Percentiles rank a stretch among this genome's conserved stretches.
phyloP scores from a whole-genome alignment of 2,329 filamentous ascomycete genomes.

The Sporothrix phasma region DNA sequence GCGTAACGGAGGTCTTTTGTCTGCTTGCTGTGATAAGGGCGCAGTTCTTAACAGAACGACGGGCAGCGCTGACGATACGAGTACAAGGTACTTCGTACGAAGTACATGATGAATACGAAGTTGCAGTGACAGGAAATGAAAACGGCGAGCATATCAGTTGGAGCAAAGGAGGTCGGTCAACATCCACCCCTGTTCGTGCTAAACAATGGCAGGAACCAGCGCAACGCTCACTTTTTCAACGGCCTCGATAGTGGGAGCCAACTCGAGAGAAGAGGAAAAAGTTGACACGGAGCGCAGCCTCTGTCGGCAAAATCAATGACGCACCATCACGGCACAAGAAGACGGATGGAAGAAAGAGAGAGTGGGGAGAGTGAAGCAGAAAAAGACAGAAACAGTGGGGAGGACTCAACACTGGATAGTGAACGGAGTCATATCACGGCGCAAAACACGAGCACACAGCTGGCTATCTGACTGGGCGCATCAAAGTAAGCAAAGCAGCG shows the following conservation, averaged over 20 bases:
- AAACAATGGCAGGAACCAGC: background rate
- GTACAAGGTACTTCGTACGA: background rate
- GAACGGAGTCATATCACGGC: background rate
- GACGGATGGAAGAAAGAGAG: background rate
- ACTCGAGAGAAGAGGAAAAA: background rate
- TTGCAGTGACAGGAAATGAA: background rate
- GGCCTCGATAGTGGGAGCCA: too few relatives aligned
- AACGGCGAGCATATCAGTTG: background rate
- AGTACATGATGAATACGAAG: conserved; percentile 2
- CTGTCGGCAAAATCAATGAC: background rate
- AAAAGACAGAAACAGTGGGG: background rate
- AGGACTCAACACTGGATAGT: too few relatives aligned
- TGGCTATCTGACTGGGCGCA: background rate
- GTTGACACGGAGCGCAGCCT: background rate
- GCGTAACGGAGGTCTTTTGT: too few relatives aligned
- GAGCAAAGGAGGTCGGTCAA: background rate
- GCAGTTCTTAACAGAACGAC: too few relatives aligned
- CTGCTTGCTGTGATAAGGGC: background rate
- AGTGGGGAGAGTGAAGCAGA: background rate
- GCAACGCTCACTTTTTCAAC: background rate
- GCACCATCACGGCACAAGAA: background rate
- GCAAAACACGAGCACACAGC: background rate
- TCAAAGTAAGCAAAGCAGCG: too few relatives aligned
- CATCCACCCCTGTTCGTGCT: background rate
- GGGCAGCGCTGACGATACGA: too few relatives aligned